A percentile compares a stretch with the other conserved stretches of the same genome.
Evolutionary conservation across 805 yeast species (phyloP).

Genomic region (Nakazawaea peltata): DNA sequence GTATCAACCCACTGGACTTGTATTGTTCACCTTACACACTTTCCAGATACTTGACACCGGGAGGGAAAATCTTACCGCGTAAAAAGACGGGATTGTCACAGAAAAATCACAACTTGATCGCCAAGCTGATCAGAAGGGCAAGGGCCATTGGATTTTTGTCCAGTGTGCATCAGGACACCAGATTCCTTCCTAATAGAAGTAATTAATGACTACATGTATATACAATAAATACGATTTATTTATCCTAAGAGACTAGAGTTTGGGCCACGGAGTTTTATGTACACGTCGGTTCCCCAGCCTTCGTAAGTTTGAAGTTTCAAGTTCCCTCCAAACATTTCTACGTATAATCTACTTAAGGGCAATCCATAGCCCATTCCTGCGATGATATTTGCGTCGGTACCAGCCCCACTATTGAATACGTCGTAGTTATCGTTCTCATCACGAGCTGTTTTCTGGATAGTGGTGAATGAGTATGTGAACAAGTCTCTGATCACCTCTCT

Average conservation of each 20-base stretch:
- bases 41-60: slow-evolving; percentile 54
- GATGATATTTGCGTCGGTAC: slow-evolving; percentile 41
- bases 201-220: slow-evolving; percentile 7
- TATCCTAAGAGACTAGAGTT: slow-evolving; percentile 16
- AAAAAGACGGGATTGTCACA: slow-evolving; percentile 60
- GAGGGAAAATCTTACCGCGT: slow-evolving; percentile 74
- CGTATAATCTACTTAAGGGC: slow-evolving; percentile 73
- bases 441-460: slow-evolving; percentile 41
- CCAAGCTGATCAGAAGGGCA: slow-evolving; percentile 74
- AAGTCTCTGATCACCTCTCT: slow-evolving; percentile 57
- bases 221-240: not conserved
- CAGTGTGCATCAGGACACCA: slow-evolving; percentile 56
- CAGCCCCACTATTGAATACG: slow-evolving; percentile 58
- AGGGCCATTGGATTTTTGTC: slow-evolving; percentile 76
- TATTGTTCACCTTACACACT: slow-evolving; percentile 68
- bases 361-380: slow-evolving; percentile 98
- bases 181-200: slow-evolving; percentile 18
- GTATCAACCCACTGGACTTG: slow-evolving; percentile 59
- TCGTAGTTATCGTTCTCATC: slow-evolving; percentile 51
- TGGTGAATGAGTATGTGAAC: slow-evolving; percentile 82
- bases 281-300: slow-evolving; percentile 78
- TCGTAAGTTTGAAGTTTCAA: slow-evolving; percentile 61
- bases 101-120: slow-evolving; percentile 59
- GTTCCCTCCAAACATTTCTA: slow-evolving; percentile 65
- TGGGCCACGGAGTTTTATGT: slow-evolving; percentile 38